phyloP scores from a whole-genome alignment of 495 filamentous ascomycete genomes.

The Cairneyella variabilis region DNA sequence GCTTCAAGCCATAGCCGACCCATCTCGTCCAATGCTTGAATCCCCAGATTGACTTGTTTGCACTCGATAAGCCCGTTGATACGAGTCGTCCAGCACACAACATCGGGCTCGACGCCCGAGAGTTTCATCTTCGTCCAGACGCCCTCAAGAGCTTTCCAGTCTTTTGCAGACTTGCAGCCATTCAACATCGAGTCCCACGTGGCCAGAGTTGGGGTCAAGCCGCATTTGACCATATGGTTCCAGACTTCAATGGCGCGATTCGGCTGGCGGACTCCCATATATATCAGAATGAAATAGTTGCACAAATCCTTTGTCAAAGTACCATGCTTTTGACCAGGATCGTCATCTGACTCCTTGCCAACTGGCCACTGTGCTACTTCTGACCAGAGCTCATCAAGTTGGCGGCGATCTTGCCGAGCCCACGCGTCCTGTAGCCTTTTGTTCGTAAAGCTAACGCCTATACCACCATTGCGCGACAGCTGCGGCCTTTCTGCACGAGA shows the following conservation, averaged over 20 bases:
- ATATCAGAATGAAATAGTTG: constrained; percentile 50
- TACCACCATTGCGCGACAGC: background rate
- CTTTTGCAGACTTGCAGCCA: constrained; percentile 47
- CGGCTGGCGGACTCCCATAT: constrained; percentile 43
- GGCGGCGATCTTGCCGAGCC: constrained; percentile 2
- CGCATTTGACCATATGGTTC: constrained; percentile 50
- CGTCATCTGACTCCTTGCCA: background rate
- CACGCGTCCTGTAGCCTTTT: constrained; percentile 20
- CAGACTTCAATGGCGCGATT: constrained; percentile 53
- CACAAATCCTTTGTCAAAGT: constrained; percentile 36
- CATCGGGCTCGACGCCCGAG: constrained; percentile 52
- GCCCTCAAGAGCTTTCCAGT: constrained; percentile 45
- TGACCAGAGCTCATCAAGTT: constrained; percentile 19
- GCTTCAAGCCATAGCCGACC: constrained; percentile 45
- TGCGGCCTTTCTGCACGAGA: background rate
- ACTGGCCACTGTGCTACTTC: constrained; percentile 12
- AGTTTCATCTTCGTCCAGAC: constrained; percentile 55
- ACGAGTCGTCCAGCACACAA: constrained; percentile 54
- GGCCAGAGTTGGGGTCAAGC: constrained; percentile 45
- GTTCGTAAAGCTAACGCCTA: background rate
- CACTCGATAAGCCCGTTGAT: constrained; percentile 55
- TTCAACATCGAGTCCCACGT: constrained; percentile 63
- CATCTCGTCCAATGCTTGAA: constrained; percentile 60
- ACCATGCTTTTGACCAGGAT: background rate
- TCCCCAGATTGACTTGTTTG: constrained; percentile 40